phyloP scores from a whole-genome alignment of 257 asterid genomes.

The Handroanthus guayacan region DNA sequence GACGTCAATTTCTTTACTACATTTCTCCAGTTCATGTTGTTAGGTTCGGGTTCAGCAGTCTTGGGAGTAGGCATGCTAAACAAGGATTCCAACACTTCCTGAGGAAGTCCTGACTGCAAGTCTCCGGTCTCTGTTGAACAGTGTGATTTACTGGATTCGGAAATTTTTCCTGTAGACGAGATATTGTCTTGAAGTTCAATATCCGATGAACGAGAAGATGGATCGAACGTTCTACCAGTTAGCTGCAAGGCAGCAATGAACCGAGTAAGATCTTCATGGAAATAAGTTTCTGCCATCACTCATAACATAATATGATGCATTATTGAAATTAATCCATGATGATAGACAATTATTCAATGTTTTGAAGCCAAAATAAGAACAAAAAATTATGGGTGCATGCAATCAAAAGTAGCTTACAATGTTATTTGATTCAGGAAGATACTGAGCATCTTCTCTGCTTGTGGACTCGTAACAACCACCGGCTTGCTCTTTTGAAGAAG shows the following conservation, averaged over 20 bases:
- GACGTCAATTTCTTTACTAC: conserved; percentile 80
- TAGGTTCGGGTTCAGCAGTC: conserved; percentile 80
- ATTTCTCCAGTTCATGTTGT: conserved; percentile 88
- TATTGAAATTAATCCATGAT: neutral
- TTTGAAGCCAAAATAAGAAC: conserved; percentile 12
- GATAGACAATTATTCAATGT: neutral
- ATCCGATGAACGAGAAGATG: conserved; percentile 66
- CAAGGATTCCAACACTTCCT: conserved; percentile 76
- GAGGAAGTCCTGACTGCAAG: conserved; percentile 68
- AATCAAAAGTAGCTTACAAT: conserved; percentile 53
- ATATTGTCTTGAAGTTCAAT: conserved; percentile 55
- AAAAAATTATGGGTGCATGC: neutral
- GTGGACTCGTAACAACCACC: conserved; percentile 41
- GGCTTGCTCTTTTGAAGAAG: conserved; percentile 40
- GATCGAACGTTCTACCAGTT: conserved; percentile 55
- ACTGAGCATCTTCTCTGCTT: conserved; percentile 49
- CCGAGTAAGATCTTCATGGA: conserved; percentile 7
- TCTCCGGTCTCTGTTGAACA: conserved; percentile 45
- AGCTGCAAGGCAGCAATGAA: conserved; percentile 55
- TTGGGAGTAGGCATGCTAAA: conserved; percentile 85
- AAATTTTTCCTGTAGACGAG: conserved; percentile 51
- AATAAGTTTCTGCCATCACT: neutral
- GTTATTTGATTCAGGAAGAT: conserved; percentile 49
- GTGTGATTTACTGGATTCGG: conserved; percentile 46
- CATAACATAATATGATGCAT: neutral